Evolutionary conservation across 2,329 filamentous ascomycete genomes (phyloP).

Genomic region (Emericellopsis atlantica): DNA sequence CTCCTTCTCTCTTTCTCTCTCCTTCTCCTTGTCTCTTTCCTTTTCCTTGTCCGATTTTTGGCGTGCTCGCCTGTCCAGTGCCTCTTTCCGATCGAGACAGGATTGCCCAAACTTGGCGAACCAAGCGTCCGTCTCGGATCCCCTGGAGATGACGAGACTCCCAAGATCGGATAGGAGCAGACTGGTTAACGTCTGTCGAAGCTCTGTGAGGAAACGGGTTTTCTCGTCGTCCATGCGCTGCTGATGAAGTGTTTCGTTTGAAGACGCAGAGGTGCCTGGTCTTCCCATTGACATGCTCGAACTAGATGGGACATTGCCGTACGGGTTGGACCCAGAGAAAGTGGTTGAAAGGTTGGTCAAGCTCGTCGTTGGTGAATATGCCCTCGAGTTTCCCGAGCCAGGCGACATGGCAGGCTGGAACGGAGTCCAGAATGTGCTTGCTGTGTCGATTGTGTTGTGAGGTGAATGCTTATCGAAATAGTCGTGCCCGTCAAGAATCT

Average conservation of each 20-base stretch:
- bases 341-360: constrained; percentile 42
- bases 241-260: constrained; percentile 53
- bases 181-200: constrained; percentile 71
- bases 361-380: constrained; percentile 50
- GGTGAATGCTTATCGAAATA: constrained; percentile 59
- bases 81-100: constrained; percentile 50
- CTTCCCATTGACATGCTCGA: constrained; percentile 37
- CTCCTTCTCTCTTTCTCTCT: constrained; percentile 25
- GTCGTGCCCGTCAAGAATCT: constrained; percentile 58
- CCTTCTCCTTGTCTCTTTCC: constrained; percentile 24
- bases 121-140: constrained; percentile 88
- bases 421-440: constrained; percentile 80
- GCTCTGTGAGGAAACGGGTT: constrained; percentile 60
- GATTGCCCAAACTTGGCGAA: constrained; percentile 58
- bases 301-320: constrained; percentile 28
- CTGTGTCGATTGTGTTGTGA: constrained; percentile 59
- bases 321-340: constrained; percentile 28
- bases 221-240: constrained; percentile 56
- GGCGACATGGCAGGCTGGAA: constrained; percentile 60
- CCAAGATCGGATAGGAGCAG: constrained; percentile 83
- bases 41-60: constrained; percentile 18
- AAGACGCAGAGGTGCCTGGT: constrained; percentile 54
- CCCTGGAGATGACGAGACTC: constrained; percentile 71
- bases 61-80: constrained; percentile 33
- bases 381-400: constrained; percentile 43